A percentile compares a stretch with the other conserved stretches of the same genome.
Evolutionary conservation across 495 filamentous ascomycete species (phyloP).

Genomic region (Lepidopterella palustris): DNA sequence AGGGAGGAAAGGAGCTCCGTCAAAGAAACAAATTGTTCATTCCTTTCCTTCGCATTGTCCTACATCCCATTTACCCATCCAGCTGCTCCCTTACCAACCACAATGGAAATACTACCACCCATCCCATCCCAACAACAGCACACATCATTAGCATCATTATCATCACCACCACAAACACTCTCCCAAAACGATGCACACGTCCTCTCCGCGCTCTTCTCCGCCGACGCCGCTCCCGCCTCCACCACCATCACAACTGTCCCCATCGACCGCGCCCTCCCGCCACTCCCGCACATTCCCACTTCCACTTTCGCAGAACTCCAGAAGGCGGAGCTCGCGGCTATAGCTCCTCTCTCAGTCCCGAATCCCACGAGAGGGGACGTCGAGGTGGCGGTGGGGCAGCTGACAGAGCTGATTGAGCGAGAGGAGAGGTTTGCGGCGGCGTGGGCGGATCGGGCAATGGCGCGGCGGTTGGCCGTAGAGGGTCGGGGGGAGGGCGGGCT

Average conservation of each 20-base stretch:
- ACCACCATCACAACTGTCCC: no score
- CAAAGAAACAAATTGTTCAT: no score
- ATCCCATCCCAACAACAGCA: neutral
- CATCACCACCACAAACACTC: conserved; percentile 45
- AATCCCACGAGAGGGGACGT: conserved; percentile 25
- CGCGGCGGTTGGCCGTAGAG: conserved; percentile 53
- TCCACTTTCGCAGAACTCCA: conserved; percentile 30
- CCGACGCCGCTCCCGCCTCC: conserved; percentile 55
- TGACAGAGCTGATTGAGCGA: conserved; percentile 50
- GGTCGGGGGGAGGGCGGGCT: conserved; percentile 36
- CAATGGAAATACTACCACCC: no score
- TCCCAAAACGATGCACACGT: conserved; percentile 64
- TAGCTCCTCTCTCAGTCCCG: conserved; percentile 7
- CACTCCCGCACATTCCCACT: conserved; percentile 56
- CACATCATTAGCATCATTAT: conserved; percentile 39
- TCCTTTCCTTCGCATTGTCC: no score
- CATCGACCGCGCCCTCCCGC: conserved; percentile 44
- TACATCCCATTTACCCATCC: no score
- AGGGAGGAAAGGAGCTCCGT: no score
- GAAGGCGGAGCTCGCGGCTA: conserved; percentile 4
- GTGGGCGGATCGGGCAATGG: conserved; percentile 72
- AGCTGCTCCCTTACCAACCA: no score
- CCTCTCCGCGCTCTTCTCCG: conserved; percentile 72
- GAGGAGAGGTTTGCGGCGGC: conserved; percentile 66
- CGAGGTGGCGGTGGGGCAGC: conserved; percentile 33